Conservation (phyloP, 2,329 filamentous ascomycete species). For the Fusarium concolor region DNA sequence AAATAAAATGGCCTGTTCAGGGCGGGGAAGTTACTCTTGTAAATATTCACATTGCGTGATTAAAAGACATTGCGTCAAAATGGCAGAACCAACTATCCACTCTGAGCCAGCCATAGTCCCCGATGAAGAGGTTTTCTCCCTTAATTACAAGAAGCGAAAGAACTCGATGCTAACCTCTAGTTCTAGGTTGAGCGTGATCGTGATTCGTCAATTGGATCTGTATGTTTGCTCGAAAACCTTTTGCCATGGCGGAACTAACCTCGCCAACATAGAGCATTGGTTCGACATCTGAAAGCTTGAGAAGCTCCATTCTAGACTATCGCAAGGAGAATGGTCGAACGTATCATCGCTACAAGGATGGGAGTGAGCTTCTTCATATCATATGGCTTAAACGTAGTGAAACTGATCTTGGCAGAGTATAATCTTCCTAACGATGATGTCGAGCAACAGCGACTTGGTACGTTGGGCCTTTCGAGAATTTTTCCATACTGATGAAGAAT, state of each 20-base stretch:
- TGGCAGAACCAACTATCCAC: conserved; percentile 13
- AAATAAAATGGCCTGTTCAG: neutral
- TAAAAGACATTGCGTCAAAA: neutral
- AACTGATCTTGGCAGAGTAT: neutral
- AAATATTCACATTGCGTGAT: neutral
- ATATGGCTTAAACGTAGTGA: fast-evolving
- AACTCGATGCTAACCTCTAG: neutral
- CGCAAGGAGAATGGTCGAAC: conserved; percentile 37
- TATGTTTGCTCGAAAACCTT: fast-evolving
- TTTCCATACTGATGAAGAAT: neutral
- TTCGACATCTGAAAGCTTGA: conserved; percentile 29
- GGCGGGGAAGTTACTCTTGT: neutral
- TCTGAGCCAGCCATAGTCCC: conserved; percentile 6
- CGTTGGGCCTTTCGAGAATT: fast-evolving
- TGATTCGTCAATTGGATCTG: conserved; percentile 9
- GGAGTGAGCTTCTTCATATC: conserved; percentile 2
- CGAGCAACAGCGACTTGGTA: conserved; percentile 18
- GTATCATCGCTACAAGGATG: conserved; percentile 37
- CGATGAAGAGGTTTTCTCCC: conserved; percentile 14
- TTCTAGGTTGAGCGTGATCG: neutral
- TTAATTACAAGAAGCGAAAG: fast-evolving
- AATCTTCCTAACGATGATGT: conserved; percentile 22
- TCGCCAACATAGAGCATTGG: neutral
- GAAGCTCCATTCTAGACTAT: conserved; percentile 36
- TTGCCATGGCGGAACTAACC: neutral